A percentile compares a stretch with the other conserved stretches of the same genome.
These are phyloP conservation scores for Hypoxylon rickii DNA, from an alignment of 495 filamentous ascomycete genomes.

Conservation along the genomic window DNA sequence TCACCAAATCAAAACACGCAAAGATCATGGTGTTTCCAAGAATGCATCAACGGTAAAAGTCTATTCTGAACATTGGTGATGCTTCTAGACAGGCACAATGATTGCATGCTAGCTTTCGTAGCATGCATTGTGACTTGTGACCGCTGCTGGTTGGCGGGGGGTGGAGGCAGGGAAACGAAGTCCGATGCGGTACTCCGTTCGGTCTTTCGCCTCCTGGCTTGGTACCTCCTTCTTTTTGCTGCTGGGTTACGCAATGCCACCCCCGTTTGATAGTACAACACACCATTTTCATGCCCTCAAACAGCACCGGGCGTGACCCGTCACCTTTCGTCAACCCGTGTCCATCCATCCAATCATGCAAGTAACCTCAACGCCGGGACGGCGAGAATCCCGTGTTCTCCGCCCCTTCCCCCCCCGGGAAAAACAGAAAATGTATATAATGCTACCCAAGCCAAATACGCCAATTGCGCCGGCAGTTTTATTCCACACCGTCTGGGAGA, in stretches of 20 bases:
- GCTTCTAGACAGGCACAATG: conserved; percentile 15
- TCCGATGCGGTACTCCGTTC: conserved; percentile 1
- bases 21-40: conserved; percentile 4
- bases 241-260: conserved; percentile 5
- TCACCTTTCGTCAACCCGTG: conserved; percentile 31
- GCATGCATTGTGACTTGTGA: not conserved
- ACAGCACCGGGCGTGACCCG: conserved; percentile 9
- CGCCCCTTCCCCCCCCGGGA: conserved; percentile 6
- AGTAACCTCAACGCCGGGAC: conserved; percentile 37
- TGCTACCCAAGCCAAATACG: conserved; percentile 29
- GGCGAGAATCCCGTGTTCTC: conserved; percentile 28
- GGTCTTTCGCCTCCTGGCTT: not conserved
- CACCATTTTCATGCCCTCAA: conserved; percentile 9
- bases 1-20: too few species aligned
- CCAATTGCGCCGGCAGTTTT: conserved; percentile 35
- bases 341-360: conserved; percentile 34
- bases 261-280: conserved; percentile 26
- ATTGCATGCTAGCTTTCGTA: not conserved
- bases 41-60: conserved; percentile 18
- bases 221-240: not conserved
- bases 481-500: conserved; percentile 14
- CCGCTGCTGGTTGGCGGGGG: not conserved
- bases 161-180: not conserved
- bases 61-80: conserved; percentile 18
- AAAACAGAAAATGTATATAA: conserved; percentile 30